These are phyloP conservation scores for Elsinoe arachidis DNA, from an alignment of 2,329 filamentous ascomycete genomes.

Conservation along the genomic window DNA sequence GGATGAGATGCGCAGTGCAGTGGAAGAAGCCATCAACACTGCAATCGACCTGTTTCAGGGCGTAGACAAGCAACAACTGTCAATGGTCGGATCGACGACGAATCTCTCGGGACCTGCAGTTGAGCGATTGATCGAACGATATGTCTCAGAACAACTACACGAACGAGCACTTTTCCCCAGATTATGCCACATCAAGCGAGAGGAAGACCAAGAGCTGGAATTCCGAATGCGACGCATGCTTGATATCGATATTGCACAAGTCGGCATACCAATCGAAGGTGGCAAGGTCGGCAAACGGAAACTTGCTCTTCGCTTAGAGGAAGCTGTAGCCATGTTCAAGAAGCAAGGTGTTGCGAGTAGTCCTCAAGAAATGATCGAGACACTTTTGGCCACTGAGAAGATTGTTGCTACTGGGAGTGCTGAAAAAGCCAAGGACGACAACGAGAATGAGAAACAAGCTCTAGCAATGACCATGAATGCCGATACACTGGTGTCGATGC, in stretches of 20 bases:
- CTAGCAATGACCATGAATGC: constrained; percentile 64
- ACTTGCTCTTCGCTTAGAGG: constrained; percentile 64
- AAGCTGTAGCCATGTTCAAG: constrained; percentile 79
- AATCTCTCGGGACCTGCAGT: constrained; percentile 87
- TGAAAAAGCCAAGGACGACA: constrained; percentile 29
- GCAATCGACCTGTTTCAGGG: constrained; percentile 94
- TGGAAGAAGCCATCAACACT: constrained; percentile 85
- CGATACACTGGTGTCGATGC: constrained; percentile 82
- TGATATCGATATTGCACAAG: constrained; percentile 85
- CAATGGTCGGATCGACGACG: constrained; percentile 81
- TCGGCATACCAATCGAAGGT: constrained; percentile 78
- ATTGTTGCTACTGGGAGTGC: constrained; percentile 47
- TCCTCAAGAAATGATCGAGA: constrained; percentile 82
- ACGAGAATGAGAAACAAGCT: constrained; percentile 41
- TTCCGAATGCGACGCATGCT: constrained; percentile 88
- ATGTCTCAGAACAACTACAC: constrained; percentile 88
- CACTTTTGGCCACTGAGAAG: constrained; percentile 73
- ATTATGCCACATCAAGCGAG: constrained; percentile 65
- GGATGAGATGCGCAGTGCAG: constrained; percentile 74
- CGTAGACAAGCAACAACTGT: constrained; percentile 92
- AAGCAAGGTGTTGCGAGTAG: constrained; percentile 70
- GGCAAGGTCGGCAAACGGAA: constrained; percentile 72
- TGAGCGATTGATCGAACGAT: constrained; percentile 88
- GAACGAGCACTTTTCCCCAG: constrained; percentile 74
- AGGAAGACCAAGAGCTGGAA: constrained; percentile 81